A percentile compares a stretch with the other conserved stretches of the same genome.
Evolutionary conservation across 371 early-diverging fungal genomes (phyloP).

Genomic region (Mycotypha africana): DNA sequence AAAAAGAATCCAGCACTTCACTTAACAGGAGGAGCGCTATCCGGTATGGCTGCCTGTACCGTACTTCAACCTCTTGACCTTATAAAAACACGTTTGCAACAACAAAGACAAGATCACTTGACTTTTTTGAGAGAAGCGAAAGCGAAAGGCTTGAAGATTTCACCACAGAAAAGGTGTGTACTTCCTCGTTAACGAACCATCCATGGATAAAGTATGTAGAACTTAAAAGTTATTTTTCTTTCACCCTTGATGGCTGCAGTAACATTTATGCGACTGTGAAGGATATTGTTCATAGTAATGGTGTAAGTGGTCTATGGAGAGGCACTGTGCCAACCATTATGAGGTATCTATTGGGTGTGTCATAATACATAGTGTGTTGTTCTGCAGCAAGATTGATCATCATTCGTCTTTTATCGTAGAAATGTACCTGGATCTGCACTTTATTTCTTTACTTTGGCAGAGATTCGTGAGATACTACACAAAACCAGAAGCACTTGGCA

Average conservation of each 20-base stretch:
- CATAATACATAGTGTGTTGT: not conserved
- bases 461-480: constrained; percentile 40
- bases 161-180: constrained; percentile 25
- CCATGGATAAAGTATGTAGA: no score
- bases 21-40: constrained; percentile 73
- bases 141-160: constrained; percentile 22
- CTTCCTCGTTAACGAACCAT: not conserved
- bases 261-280: constrained; percentile 52
- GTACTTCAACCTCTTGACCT: constrained; percentile 91
- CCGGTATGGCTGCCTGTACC: constrained; percentile 78
- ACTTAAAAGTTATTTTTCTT: no score
- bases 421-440: constrained; percentile 85
- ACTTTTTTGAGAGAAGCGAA: constrained; percentile 45
- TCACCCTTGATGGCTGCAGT: constrained; percentile 18
- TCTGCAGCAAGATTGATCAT: no score
- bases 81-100: constrained; percentile 83
- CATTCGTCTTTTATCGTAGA: no score
- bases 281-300: constrained; percentile 56
- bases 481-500: constrained; percentile 33
- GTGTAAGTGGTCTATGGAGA: constrained; percentile 83
- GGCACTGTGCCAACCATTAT: constrained; percentile 84
- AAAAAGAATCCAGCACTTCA: constrained; percentile 47
- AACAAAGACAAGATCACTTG: constrained; percentile 52
- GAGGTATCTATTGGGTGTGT: constrained; percentile 45
- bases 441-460: constrained; percentile 67